Percentiles rank a stretch among this genome's conserved stretches.
These are phyloP conservation scores for Leavenworthia alabamica DNA, from an alignment of 345 rosid genomes.

Conservation along the genomic window DNA sequence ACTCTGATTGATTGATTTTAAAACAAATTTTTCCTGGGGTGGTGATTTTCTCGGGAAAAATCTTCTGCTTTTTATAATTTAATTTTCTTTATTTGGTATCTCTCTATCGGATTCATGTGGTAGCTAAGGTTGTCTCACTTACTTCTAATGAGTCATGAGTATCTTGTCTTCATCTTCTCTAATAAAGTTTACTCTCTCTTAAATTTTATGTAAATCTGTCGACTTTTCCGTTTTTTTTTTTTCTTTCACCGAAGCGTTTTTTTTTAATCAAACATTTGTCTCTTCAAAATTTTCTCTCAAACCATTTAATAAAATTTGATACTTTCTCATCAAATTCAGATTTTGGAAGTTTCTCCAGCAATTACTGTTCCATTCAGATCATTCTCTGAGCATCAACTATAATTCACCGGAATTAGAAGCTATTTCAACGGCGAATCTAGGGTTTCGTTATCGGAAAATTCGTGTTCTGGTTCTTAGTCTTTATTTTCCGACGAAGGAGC, in stretches of 20 bases:
- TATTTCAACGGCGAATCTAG: slow-evolving; percentile 21
- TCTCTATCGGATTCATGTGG: slow-evolving; percentile 26
- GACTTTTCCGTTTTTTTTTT: background rate
- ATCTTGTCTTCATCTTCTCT: slow-evolving; percentile 33
- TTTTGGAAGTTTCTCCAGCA: slow-evolving; percentile 34
- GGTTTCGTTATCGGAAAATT: slow-evolving; percentile 14
- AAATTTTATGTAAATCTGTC: slow-evolving; percentile 7
- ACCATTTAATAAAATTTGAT: background rate
- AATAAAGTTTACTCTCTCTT: slow-evolving; percentile 21
- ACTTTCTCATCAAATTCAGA: background rate
- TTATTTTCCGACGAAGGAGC: background rate
- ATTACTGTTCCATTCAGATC: slow-evolving; percentile 43
- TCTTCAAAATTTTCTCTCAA: background rate
- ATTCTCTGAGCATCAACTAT: slow-evolving; percentile 10
- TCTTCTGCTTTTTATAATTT: background rate
- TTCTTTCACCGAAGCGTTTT: slow-evolving; percentile 1
- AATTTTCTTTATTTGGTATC: slow-evolving; percentile 25
- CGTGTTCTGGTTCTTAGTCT: slow-evolving; percentile 11
- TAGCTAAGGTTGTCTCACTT: slow-evolving; percentile 32
- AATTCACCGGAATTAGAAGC: slow-evolving; percentile 28
- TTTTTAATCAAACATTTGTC: background rate
- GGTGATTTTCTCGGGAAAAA: slow-evolving; percentile 16
- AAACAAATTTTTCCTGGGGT: slow-evolving; percentile 18
- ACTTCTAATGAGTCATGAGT: slow-evolving; percentile 27
- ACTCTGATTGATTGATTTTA: slow-evolving; percentile 10